Percentiles rank a stretch among this genome's conserved stretches.
phyloP scores from a whole-genome alignment of 257 asterid species.

The Fraxinus quadrangulata region DNA sequence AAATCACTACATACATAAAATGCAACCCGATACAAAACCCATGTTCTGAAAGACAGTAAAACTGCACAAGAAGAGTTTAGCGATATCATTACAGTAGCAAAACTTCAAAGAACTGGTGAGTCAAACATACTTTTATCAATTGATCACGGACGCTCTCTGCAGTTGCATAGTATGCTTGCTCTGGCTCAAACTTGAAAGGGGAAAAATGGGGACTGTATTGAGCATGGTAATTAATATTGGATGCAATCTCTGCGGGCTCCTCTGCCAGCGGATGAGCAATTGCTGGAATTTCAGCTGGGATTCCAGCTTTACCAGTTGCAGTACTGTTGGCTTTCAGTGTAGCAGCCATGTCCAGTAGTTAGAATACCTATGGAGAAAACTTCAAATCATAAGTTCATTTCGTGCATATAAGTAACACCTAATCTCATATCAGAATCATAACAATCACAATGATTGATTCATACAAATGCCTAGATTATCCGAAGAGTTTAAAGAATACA shows the following conservation, averaged over 20 bases:
- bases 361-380: neutral
- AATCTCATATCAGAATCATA: neutral
- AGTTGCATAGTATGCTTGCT: conserved; percentile 92
- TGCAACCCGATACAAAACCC: neutral
- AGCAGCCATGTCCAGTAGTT: conserved; percentile 45
- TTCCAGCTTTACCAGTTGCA: conserved; percentile 31
- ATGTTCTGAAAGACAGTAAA: neutral
- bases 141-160: conserved; percentile 95
- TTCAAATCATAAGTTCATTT: neutral
- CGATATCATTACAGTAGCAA: conserved; percentile 2
- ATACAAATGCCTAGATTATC: neutral
- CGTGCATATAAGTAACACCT: neutral
- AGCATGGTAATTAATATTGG: conserved; percentile 88
- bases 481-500: neutral
- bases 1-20: neutral
- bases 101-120: neutral
- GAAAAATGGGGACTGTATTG: conserved; percentile 91
- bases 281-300: conserved; percentile 52
- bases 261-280: conserved; percentile 60
- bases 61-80: neutral
- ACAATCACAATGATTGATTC: neutral
- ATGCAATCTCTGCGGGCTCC: conserved; percentile 56
- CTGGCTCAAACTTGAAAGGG: conserved; percentile 86
- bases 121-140: conserved; percentile 66
- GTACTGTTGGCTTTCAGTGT: conserved; percentile 39